Percentiles rank a stretch among this genome's conserved stretches.
These are phyloP conservation scores for Tricholoma sp. DNA, from an alignment of 768 basidiomycete genomes.

Conservation along the genomic window DNA sequence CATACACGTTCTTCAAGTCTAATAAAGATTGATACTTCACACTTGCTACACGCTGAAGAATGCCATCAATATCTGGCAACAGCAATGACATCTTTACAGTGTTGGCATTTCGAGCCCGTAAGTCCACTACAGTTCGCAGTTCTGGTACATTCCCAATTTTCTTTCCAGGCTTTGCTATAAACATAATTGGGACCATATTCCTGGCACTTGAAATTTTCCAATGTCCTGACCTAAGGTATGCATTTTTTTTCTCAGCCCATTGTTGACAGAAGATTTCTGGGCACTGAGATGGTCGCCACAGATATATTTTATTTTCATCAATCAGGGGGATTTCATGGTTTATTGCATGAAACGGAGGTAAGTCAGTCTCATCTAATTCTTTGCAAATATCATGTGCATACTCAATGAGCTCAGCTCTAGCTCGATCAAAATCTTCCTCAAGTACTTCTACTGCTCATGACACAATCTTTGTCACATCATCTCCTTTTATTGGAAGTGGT, in stretches of 20 bases:
- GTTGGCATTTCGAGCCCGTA: too few relatives aligned
- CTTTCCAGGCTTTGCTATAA: background rate
- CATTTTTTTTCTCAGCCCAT: constrained; percentile 24
- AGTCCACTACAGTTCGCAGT: constrained; percentile 23
- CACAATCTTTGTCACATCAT: too few relatives aligned
- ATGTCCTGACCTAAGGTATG: constrained; percentile 21
- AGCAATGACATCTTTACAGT: too few relatives aligned
- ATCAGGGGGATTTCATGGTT: background rate
- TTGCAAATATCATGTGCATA: background rate
- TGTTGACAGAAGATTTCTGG: constrained; percentile 29
- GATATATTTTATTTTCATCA: background rate
- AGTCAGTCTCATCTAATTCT: background rate
- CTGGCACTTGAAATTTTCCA: constrained; percentile 25
- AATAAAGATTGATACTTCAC: too few relatives aligned
- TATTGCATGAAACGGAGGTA: background rate
- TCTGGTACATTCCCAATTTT: background rate
- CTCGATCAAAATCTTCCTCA: constrained; percentile 8
- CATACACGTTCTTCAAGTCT: background rate
- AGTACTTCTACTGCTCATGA: constrained; percentile 6
- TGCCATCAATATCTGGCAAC: too few relatives aligned
- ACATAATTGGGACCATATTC: constrained; percentile 16
- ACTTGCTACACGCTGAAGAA: too few relatives aligned
- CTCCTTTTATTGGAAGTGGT: too few relatives aligned
- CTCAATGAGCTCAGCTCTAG: constrained; percentile 11
- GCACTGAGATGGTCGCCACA: constrained; percentile 18